These are phyloP conservation scores for Dactylellina leptospora DNA, from an alignment of 2,329 filamentous ascomycete species.

Conservation along the genomic window DNA sequence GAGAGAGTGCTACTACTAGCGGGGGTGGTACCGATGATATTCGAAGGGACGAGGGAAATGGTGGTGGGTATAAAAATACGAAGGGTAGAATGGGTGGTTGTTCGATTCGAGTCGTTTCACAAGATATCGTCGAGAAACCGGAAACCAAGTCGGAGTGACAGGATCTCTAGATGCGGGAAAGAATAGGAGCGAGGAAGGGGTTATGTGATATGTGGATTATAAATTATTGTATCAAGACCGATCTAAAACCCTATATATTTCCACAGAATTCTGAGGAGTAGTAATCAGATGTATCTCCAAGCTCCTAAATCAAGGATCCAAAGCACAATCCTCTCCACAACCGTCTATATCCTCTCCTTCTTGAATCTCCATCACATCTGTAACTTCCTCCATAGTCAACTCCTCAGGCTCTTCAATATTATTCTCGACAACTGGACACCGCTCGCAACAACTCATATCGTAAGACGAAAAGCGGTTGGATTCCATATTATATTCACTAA, in stretches of 20 bases:
- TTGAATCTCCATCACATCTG: too few species aligned
- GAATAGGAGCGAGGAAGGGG: background rate
- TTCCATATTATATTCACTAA: background rate
- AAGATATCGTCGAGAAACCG: background rate
- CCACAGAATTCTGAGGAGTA: background rate
- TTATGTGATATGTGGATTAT: background rate
- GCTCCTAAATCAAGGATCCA: too few species aligned
- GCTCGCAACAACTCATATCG: background rate
- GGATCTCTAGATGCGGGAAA: background rate
- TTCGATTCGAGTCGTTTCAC: constrained; percentile 18
- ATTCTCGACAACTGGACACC: background rate
- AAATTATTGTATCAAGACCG: too few species aligned
- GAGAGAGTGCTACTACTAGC: too few species aligned
- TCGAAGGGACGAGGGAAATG: background rate
- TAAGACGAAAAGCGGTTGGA: background rate
- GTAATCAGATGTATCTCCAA: background rate
- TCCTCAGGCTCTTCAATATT: background rate
- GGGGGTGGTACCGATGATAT: too few species aligned
- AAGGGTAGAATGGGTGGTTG: constrained; percentile 11
- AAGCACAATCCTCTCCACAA: too few species aligned
- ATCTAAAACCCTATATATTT: background rate
- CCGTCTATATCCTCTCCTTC: too few species aligned
- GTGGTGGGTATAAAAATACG: too few species aligned
- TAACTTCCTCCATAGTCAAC: too few species aligned
- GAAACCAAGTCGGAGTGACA: background rate